Base-by-base conservation (phyloP, 768 basidiomycete genomes). In the Tricholomella constricta region DNA sequence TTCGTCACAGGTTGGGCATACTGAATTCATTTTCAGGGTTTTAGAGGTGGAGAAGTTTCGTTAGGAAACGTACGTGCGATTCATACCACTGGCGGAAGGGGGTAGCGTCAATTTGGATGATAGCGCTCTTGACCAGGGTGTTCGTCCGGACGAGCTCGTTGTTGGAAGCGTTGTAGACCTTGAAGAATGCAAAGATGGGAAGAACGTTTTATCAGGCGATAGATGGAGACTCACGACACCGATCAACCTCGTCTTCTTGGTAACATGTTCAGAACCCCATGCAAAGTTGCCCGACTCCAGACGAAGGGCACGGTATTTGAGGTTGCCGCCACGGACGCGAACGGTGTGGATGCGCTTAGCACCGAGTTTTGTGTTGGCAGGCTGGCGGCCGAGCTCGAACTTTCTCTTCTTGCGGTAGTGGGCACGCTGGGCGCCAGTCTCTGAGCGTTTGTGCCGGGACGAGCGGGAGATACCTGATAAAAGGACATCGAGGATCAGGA, bases 81-180 rank as follows among this genome's bases (percentile, higher is more conserved):
- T 99, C 97, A 71, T 98, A 99, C 95, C 95, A 98, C 79, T 98
- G 95, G 62, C 95, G 86, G 91, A 98, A 99, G 58, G 97, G 97
- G 27, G 96, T 87, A 58, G 97, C 96, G 78, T 99, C 97, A 67
- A 99, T 74, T 72, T 98, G 95, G 74, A 99, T 91, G 77, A 99
- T 89, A 61, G 90, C 90, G 57, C 88, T 81, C 82, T 96, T 98
- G 70, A 99, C 97, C 52, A 99, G 87, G 50, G 97, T 99, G 81
- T 99, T 98, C 66, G 97, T 99, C 66, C 97, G 92, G 69, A 99
- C 96, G 68, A 98, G 86, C 77, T 99, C 97, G 78, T 99, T 99
- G 86, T 98, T 99, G 59, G 97, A 95, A 41, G 97, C 86, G 73
- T 98, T 99, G 85, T 98, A 99, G 44, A 94, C 91, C 94, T 95